phyloP scores from a whole-genome alignment of 164 flowering plant genomes.

The Warburgia ugandensis region DNA sequence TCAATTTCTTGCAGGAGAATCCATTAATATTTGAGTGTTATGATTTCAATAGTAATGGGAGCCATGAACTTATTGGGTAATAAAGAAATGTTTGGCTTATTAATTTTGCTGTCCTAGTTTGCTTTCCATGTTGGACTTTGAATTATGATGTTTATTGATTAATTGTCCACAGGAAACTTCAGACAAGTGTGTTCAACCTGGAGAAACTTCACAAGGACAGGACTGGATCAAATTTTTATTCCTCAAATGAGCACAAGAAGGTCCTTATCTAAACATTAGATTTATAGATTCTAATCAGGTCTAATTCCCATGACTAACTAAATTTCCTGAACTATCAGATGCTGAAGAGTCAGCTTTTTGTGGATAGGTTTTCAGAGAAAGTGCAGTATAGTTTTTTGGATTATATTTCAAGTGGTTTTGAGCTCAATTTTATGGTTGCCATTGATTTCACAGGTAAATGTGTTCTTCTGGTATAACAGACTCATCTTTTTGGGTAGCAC shows the following conservation, averaged over 20 bases:
- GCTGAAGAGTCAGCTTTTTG: constrained; percentile 70
- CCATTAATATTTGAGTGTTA: constrained; percentile 83
- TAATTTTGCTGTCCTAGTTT: not conserved
- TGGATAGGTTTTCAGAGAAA: constrained; percentile 58
- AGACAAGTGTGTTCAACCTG: constrained; percentile 58
- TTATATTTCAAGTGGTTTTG: constrained; percentile 85
- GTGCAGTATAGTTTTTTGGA: constrained; percentile 68
- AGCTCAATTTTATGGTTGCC: constrained; percentile 93
- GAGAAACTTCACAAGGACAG: constrained; percentile 48
- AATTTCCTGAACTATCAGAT: no score
- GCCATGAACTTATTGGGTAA: constrained; percentile 78
- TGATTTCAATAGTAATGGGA: constrained; percentile 80
- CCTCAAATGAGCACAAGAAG: constrained; percentile 22
- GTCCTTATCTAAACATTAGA: constrained; percentile 2
- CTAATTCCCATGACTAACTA: no score
- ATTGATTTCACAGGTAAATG: constrained; percentile 84
- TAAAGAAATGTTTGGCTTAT: not conserved
- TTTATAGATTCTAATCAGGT: no score
- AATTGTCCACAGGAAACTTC: constrained; percentile 46
- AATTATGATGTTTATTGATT: not conserved
- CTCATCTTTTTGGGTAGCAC: no score
- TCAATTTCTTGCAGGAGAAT: constrained; percentile 54
- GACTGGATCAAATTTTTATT: constrained; percentile 43
- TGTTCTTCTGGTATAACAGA: not conserved
- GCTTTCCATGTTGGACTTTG: not conserved